phyloP scores from a whole-genome alignment of 257 asterid species.

The Paulownia fortunei region DNA sequence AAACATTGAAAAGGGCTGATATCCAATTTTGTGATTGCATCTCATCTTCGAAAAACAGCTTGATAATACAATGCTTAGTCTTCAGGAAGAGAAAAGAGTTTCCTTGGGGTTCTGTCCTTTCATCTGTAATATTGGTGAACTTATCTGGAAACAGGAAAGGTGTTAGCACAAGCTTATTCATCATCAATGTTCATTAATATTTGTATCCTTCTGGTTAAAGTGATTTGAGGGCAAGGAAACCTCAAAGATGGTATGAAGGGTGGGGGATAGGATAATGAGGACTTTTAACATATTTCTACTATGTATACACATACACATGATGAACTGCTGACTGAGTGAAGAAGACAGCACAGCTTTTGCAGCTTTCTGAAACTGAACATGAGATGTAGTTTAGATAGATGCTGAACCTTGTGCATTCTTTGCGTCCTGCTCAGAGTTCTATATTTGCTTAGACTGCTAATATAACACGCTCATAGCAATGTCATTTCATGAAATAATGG shows the following conservation, averaged over 20 bases:
- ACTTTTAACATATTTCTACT: too few species aligned
- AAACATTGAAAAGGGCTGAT: conserved; percentile 55
- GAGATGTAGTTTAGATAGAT: conserved; percentile 50
- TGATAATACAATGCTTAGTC: conserved; percentile 54
- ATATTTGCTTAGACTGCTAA: neutral
- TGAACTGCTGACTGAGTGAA: neutral
- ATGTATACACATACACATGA: too few species aligned
- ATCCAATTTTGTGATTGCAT: conserved; percentile 56
- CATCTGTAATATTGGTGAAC: conserved; percentile 51
- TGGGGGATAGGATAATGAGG: too few species aligned
- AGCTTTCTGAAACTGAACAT: conserved; percentile 52
- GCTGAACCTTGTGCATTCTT: conserved; percentile 51
- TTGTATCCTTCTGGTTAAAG: neutral
- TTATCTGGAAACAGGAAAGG: conserved; percentile 48
- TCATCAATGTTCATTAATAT: conserved; percentile 3
- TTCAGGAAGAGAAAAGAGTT: conserved; percentile 49
- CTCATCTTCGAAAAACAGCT: conserved; percentile 61
- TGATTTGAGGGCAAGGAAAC: neutral
- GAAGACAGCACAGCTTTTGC: conserved; percentile 55
- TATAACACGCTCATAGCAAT: neutral
- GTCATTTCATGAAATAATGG: conserved; percentile 4
- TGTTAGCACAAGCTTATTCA: conserved; percentile 13
- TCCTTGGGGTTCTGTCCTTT: conserved; percentile 38
- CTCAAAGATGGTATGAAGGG: too few species aligned
- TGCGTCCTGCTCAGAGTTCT: conserved; percentile 48